These are phyloP conservation scores for Nigrospora osmanthi DNA, from an alignment of 2,329 filamentous ascomycete species.

Conservation along the genomic window DNA sequence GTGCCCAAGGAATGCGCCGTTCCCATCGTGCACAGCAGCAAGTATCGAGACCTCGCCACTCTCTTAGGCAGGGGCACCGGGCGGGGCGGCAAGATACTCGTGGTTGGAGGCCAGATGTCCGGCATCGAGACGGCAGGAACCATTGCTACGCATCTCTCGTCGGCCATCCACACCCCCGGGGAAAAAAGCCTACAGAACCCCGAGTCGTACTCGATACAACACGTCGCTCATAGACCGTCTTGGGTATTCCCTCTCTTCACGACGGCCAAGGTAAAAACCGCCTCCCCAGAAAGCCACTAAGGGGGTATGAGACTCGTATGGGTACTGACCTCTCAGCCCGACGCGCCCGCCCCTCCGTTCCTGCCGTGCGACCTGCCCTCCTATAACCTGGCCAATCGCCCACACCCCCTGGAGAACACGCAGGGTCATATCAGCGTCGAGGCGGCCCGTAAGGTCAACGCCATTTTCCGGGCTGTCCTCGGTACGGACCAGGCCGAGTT, in stretches of 20 bases:
- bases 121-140: conserved; percentile 70
- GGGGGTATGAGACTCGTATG: conserved; percentile 25
- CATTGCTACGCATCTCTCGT: conserved; percentile 64
- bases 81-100: conserved; percentile 53
- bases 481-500: conserved; percentile 48
- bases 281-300: neutral
- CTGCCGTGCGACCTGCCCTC: conserved; percentile 65
- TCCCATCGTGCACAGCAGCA: conserved; percentile 60
- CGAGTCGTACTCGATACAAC: conserved; percentile 52
- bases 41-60: conserved; percentile 47
- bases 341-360: conserved; percentile 48
- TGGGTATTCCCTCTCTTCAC: conserved; percentile 62
- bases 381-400: conserved; percentile 60
- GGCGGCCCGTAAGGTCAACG: conserved; percentile 45
- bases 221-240: conserved; percentile 61
- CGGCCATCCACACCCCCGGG: conserved; percentile 45
- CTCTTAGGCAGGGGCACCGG: conserved; percentile 31
- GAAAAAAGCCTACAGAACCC: conserved; percentile 29
- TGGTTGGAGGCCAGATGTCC: conserved; percentile 78
- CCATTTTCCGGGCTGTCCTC: conserved; percentile 36
- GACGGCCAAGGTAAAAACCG: conserved; percentile 35
- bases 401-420: conserved; percentile 49
- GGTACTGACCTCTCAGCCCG: conserved; percentile 25
- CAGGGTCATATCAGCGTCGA: conserved; percentile 58
- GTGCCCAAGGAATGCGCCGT: conserved; percentile 26